Base-by-base conservation (phyloP, 2,329 filamentous ascomycete genomes). In the Myriangium duriaei region DNA sequence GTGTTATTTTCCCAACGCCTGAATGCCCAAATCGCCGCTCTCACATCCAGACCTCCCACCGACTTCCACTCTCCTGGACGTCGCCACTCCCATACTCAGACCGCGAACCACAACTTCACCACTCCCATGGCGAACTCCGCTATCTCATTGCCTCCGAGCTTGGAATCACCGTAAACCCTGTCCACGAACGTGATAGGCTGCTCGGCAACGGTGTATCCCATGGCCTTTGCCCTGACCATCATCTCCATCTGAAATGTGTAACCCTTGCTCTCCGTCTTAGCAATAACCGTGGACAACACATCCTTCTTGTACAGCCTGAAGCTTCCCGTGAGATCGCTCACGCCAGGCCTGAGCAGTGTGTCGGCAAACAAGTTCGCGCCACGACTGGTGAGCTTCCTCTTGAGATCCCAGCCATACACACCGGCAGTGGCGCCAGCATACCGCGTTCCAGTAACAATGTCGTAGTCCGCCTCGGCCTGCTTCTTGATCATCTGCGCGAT, bases 231-330 rank as follows among this genome's bases (percentile, higher is more conserved):
- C 45, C 87, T 73, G 6, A 96, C 88, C 79, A 95, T 96, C 77
- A 98, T 81, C 71, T 95, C 88, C 91, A 98, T 98, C 75, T 98
- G 91, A 71, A 98, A 98, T 29, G 82, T 88, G 61, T 96, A 98
- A 2, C 91, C 91, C 67, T 96, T 94, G 58, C 84, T 91, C 70
- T 95, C 81, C 6, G 86, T 95, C 62, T 74, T 84, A 54, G 72
- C 68, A 52, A 98, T 95, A 42, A 93, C 85, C 69, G 84, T 87
- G 60, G 93, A 75, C 54, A 98, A 63, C 45, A 94, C 84, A 43
- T 69, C 67, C 65, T 81, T 86, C 77, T 93, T 96, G 63, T 98
- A 98, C 59, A 98, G 62, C 46, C 91, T 69, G 65, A 96, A 98
- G 58, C 81, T 88, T 34, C 91, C 91, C 21, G 91, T 98, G 58